Evolutionary conservation across 2,329 filamentous ascomycete species (phyloP).

Genomic region (Sphaerulina populicola): DNA sequence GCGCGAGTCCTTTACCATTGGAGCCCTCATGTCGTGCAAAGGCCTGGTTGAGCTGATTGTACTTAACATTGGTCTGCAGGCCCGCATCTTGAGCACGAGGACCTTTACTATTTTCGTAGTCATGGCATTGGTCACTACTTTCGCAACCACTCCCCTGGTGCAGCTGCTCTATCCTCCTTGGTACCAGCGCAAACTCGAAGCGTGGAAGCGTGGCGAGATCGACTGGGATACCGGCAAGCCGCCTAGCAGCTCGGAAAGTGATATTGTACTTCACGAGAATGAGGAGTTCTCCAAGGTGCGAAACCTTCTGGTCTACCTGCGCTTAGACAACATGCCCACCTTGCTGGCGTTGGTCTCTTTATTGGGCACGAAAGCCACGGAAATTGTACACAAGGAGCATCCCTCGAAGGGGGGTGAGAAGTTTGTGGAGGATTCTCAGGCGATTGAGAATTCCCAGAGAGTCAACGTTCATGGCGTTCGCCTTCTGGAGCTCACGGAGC

Average conservation of each 20-base stretch:
- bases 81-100: constrained; percentile 55
- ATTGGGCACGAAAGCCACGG: constrained; percentile 50
- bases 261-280: constrained; percentile 41
- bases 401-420: constrained; percentile 26
- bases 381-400: constrained; percentile 35
- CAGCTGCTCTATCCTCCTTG: constrained; percentile 64
- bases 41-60: constrained; percentile 81
- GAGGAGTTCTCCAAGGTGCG: constrained; percentile 47
- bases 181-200: constrained; percentile 65
- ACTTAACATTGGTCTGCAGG: constrained; percentile 15
- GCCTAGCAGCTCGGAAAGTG: constrained; percentile 27
- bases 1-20: constrained; percentile 83
- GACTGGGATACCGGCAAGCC: constrained; percentile 68
- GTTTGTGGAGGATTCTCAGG: constrained; percentile 1
- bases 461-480: constrained; percentile 66
- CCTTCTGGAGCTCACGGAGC: constrained; percentile 77
- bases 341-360: constrained; percentile 76
- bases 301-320: constrained; percentile 69
- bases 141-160: constrained; percentile 70
- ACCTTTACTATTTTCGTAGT: constrained; percentile 94
- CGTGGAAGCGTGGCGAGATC: constrained; percentile 76
- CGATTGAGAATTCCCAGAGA: constrained; percentile 4
- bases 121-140: constrained; percentile 83
- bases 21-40: constrained; percentile 91
- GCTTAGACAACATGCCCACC: constrained; percentile 74